Conservation (phyloP, 179 eudicot genomes). For the Camellia oleifera region DNA sequence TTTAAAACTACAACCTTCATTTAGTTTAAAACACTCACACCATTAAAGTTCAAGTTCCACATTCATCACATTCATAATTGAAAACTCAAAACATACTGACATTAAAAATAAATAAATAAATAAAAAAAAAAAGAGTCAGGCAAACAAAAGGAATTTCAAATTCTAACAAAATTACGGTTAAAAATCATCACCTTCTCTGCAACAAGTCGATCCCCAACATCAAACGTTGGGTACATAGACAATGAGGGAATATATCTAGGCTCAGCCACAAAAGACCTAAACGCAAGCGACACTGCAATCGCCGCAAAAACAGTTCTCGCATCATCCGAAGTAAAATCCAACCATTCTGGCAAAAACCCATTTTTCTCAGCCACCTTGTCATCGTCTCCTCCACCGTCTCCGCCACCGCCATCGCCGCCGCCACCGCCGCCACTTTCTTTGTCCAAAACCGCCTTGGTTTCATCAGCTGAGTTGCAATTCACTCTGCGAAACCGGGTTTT, state of each 20-base stretch:
- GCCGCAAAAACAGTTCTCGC: conserved; percentile 83
- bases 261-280: conserved; percentile 85
- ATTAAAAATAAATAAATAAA: background rate
- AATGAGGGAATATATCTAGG: conserved; percentile 93
- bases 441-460: conserved; percentile 32
- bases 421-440: conserved; percentile 38
- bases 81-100: background rate
- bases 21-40: too few species aligned
- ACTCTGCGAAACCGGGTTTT: conserved; percentile 28
- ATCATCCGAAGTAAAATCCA: conserved; percentile 74
- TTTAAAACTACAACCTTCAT: too few species aligned
- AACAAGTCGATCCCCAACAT: conserved; percentile 89
- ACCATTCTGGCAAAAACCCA: conserved; percentile 75
- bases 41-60: background rate
- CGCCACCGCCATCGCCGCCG: conserved; percentile 45
- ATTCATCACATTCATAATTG: background rate
- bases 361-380: conserved; percentile 28
- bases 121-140: background rate
- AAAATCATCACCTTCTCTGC: conserved; percentile 76
- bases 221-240: conserved; percentile 97
- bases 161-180: background rate
- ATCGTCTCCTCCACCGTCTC: conserved; percentile 55
- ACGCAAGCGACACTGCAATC: conserved; percentile 77
- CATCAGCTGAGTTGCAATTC: conserved; percentile 47
- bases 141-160: background rate